Evolutionary conservation across 495 filamentous ascomycete genomes (phyloP), one percentile per base, ranked within the genome.

Genomic region (Penicillium samsonianum): DNA sequence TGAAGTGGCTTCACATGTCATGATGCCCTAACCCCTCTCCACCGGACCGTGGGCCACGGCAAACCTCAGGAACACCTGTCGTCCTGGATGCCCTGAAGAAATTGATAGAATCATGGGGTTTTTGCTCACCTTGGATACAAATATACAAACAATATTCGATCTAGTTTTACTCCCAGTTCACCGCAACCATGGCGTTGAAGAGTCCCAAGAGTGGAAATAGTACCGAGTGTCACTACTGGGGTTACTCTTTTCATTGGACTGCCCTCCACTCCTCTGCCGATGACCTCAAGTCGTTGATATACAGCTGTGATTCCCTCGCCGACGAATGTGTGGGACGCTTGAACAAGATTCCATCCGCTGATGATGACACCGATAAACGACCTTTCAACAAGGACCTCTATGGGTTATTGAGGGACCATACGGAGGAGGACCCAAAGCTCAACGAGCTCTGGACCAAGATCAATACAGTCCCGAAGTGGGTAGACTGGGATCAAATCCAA

Each of bases 401-500:
- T 67, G 71, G 65, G 1, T 65, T 90, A 17, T 71, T 92, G 17
- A 70, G 74, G 51, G 75, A 85, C 11, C 78, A 91, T 70, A 76
- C 77, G 7, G 60, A 72, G 10, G 69, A 76, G 7, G 82, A 92
- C 65, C 73, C 79, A 7, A 81, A 79, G 50, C 75, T 92, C 30
- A 61, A 71, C 9, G 63, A 79, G 31, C 66, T 95, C 6, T 92
- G 90, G 90, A 66, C 59, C 0, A 79, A 93, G 64, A 75, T 90
- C 48, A 87, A 85, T 61, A 86, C 82, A 1, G 70, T 91, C 19
- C 91, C 90, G 0, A 72, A 78, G 14, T 95, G 90, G 90, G 90
- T 95, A 1, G 84, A 91, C 68, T 94, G 89, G 89, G 78, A 81
- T 10, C 89, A 91, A 65, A 87, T 96, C 60, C 73, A 80, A 59